Conservation (phyloP, 371 early-diverging fungal genomes). For the Batrachochytrium dendrobatidis region DNA sequence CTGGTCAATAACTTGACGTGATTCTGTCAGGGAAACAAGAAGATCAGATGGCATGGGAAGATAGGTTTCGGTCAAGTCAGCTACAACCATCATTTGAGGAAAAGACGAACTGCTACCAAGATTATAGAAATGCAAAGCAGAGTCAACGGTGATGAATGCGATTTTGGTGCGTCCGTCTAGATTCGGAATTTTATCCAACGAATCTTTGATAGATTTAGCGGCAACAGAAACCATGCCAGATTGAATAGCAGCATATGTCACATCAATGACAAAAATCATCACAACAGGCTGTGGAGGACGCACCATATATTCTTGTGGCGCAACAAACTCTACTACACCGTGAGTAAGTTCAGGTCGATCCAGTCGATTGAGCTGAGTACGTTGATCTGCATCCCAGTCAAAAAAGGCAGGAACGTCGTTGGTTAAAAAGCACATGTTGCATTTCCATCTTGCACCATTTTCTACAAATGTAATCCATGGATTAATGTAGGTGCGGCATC, state of each 20-base stretch:
- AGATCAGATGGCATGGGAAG: slow-evolving; percentile 79
- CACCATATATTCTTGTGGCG: slow-evolving; percentile 84
- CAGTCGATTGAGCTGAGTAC: slow-evolving; percentile 77
- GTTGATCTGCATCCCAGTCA: slow-evolving; percentile 79
- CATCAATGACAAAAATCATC: slow-evolving; percentile 87
- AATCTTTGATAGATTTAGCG: slow-evolving; percentile 70
- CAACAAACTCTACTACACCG: slow-evolving; percentile 87
- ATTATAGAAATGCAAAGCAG: slow-evolving; percentile 83
- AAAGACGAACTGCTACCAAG: slow-evolving; percentile 52
- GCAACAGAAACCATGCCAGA: slow-evolving; percentile 61
- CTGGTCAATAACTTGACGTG: slow-evolving; percentile 56
- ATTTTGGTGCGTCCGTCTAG: slow-evolving; percentile 79
- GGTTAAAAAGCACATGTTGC: slow-evolving; percentile 85
- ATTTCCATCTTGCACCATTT: slow-evolving; percentile 90
- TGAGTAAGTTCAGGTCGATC: slow-evolving; percentile 77
- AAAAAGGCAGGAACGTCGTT: slow-evolving; percentile 88
- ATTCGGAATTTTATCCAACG: slow-evolving; percentile 83
- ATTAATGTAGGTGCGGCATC: slow-evolving; percentile 94
- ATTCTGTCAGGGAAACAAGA: slow-evolving; percentile 77
- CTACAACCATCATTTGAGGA: slow-evolving; percentile 88
- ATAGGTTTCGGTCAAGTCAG: slow-evolving; percentile 84
- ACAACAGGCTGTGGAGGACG: slow-evolving; percentile 91
- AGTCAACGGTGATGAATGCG: slow-evolving; percentile 85
- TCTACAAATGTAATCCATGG: slow-evolving; percentile 91
- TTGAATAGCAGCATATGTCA: slow-evolving; percentile 78